A percentile compares a stretch with the other conserved stretches of the same genome.
Evolutionary conservation across 257 asterid genomes (phyloP).

Genomic region (Salvia miltiorrhiza): DNA sequence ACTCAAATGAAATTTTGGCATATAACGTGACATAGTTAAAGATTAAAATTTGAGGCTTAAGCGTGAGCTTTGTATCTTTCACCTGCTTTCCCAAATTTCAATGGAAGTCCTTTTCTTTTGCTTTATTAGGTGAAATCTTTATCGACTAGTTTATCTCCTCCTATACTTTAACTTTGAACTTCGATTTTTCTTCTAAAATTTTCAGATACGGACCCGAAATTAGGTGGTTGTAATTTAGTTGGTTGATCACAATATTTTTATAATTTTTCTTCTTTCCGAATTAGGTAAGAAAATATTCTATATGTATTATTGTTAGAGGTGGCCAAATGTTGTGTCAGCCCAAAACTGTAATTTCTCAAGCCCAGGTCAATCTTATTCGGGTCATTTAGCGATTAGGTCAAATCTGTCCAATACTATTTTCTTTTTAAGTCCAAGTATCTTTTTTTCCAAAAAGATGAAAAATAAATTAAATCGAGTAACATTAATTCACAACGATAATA

Average conservation of each 20-base stretch:
- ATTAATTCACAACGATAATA: no score
- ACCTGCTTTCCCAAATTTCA: conserved; percentile 38
- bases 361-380: no score
- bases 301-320: neutral
- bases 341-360: no score
- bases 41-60: conserved; percentile 23
- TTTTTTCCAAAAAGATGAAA: no score
- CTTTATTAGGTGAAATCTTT: conserved; percentile 48
- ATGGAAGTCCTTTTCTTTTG: conserved; percentile 39
- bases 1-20: neutral
- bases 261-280: neutral
- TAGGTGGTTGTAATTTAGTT: neutral
- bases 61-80: conserved; percentile 15
- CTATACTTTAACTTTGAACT: conserved; percentile 16
- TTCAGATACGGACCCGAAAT: neutral
- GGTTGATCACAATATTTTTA: neutral
- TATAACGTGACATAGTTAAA: conserved; percentile 6
- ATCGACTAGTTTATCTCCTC: conserved; percentile 23
- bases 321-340: no score
- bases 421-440: no score
- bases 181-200: neutral
- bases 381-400: no score
- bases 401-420: no score
- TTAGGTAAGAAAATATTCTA: neutral
- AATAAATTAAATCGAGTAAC: no score